A percentile compares a stretch with the other conserved stretches of the same genome.
These are phyloP conservation scores for Crotalaria pallida DNA, from an alignment of 306 rosid genomes.

Conservation along the genomic window DNA sequence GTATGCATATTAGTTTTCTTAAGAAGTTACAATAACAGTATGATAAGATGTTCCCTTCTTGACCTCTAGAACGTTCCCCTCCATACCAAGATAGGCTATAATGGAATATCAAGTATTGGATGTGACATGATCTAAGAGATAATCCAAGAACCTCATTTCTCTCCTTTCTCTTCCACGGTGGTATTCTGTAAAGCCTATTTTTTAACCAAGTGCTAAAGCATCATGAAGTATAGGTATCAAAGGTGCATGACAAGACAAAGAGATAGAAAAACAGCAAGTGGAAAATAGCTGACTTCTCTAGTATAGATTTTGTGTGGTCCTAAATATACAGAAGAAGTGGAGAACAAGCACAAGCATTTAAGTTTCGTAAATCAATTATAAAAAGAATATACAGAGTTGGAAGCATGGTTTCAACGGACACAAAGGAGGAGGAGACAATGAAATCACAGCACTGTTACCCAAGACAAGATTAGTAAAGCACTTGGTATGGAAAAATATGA, in stretches of 20 bases:
- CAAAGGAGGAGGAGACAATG: not conserved
- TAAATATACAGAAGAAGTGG: not conserved
- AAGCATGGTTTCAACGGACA: not conserved
- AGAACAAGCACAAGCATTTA: not conserved
- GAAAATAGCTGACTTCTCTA: not conserved
- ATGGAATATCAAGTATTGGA: not conserved
- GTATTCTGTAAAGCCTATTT: not conserved
- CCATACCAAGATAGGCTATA: not conserved
- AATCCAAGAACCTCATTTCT: not conserved
- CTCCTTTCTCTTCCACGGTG: not conserved
- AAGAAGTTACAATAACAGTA: not conserved
- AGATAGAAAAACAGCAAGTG: not conserved
- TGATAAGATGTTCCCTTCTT: not conserved
- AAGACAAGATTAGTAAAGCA: not conserved
- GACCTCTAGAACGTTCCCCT: not conserved
- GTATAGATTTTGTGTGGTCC: not conserved
- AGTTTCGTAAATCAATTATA: conserved; percentile 2
- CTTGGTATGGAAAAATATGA: not conserved
- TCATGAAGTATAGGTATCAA: not conserved
- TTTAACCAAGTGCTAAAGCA: not conserved
- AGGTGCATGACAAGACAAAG: not conserved
- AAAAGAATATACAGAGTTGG: not conserved
- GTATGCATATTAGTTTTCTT: not conserved
- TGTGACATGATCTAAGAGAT: not conserved
- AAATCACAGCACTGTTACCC: not conserved